A percentile compares a stretch with the other conserved stretches of the same genome.
phyloP scores from a whole-genome alignment of 2,329 filamentous ascomycete species.

The Calonectria fujianensis region DNA sequence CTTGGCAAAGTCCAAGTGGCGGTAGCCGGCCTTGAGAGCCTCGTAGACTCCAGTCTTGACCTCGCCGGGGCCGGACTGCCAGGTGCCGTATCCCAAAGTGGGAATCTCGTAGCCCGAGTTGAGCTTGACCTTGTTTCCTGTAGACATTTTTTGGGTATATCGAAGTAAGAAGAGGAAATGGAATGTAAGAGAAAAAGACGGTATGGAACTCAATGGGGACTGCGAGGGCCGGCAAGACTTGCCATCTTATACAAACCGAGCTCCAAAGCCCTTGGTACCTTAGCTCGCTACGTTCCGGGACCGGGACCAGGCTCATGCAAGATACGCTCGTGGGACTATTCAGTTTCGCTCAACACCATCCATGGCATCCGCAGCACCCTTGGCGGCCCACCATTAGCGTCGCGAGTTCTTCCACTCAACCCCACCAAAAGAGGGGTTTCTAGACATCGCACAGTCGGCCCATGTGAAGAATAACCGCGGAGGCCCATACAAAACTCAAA shows the following conservation, averaged over 20 bases:
- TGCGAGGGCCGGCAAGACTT: constrained; percentile 25
- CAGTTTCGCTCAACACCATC: constrained; percentile 12
- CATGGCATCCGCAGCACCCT: constrained; percentile 40
- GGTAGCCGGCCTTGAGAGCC: constrained; percentile 78
- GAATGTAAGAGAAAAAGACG: not conserved
- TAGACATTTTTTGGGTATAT: constrained; percentile 59
- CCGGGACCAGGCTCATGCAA: constrained; percentile 16
- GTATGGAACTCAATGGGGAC: constrained; percentile 7
- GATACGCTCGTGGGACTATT: constrained; percentile 21
- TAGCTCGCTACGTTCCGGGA: not conserved
- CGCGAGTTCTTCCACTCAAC: not conserved
- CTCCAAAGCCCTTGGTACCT: not conserved
- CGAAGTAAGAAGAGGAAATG: not conserved
- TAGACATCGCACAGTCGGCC: too few relatives aligned
- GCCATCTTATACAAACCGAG: constrained; percentile 9
- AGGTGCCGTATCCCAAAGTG: constrained; percentile 76
- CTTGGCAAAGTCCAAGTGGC: constrained; percentile 74
- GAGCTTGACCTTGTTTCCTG: constrained; percentile 73
- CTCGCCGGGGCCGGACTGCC: constrained; percentile 80
- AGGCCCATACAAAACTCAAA: not conserved
- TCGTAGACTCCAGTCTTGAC: constrained; percentile 78
- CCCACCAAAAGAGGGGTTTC: constrained; percentile 16
- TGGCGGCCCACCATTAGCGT: constrained; percentile 57
- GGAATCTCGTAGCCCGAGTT: constrained; percentile 81
- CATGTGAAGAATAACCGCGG: not conserved